phyloP scores from a whole-genome alignment of 495 filamentous ascomycete species.

The Lineolata rhizophorae region DNA sequence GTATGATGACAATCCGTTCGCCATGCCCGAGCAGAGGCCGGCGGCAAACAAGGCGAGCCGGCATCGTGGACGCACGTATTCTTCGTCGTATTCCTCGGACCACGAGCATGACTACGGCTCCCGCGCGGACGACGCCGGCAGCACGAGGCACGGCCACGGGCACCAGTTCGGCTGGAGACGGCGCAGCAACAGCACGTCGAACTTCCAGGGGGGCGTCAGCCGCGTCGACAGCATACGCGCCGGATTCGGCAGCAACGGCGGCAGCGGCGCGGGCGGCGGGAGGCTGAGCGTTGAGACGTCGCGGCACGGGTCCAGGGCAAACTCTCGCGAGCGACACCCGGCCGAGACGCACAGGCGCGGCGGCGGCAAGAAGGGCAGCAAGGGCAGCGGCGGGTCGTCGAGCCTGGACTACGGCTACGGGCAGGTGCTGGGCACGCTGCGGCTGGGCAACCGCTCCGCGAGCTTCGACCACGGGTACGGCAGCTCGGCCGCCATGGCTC shows the following conservation, averaged over 20 bases:
- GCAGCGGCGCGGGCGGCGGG: constrained; percentile 6
- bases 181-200: constrained; percentile 64
- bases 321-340: constrained; percentile 6
- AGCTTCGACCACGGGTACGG: constrained; percentile 57
- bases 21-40: too few species aligned
- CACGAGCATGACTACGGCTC: constrained; percentile 25
- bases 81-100: constrained; percentile 55
- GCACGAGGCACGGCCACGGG: too few species aligned
- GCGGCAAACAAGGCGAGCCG: constrained; percentile 7
- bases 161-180: too few species aligned
- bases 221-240: constrained; percentile 39
- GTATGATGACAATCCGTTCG: constrained; percentile 2
- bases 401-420: constrained; percentile 43
- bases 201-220: constrained; percentile 37
- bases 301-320: too few species aligned
- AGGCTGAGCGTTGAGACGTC: too few species aligned
- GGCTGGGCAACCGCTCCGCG: constrained; percentile 43
- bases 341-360: constrained; percentile 7
- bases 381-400: constrained; percentile 48
- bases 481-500: neutral
- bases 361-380: constrained; percentile 39
- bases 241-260: constrained; percentile 23
- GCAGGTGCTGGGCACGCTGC: constrained; percentile 29
- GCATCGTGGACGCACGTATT: constrained; percentile 36
- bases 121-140: constrained; percentile 41